Conservation (phyloP, 140 eudicot genomes). For the Anethum foeniculum region DNA sequence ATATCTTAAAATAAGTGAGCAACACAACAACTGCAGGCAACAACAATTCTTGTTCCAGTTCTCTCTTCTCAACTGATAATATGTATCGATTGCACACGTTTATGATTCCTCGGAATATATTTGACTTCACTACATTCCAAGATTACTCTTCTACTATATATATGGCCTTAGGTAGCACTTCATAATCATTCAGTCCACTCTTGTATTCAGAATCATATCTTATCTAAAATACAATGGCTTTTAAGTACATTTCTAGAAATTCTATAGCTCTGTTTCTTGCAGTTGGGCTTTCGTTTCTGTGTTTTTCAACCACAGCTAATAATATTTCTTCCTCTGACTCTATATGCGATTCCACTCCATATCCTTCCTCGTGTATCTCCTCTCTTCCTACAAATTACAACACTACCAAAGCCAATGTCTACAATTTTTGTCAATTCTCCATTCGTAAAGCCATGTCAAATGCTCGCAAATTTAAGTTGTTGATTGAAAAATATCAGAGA, state of each 20-base stretch:
- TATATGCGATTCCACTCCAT: slow-evolving; percentile 51
- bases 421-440: slow-evolving; percentile 56
- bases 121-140: not conserved
- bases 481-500: slow-evolving; percentile 41
- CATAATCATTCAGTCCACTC: not conserved
- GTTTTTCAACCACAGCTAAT: slow-evolving; percentile 14
- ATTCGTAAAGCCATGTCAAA: slow-evolving; percentile 50
- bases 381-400: slow-evolving; percentile 24
- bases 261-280: not conserved
- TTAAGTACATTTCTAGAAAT: not conserved
- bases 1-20: not conserved
- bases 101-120: not conserved
- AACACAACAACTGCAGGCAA: not conserved
- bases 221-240: slow-evolving; percentile 4
- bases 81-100: not conserved
- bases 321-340: slow-evolving; percentile 5
- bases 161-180: not conserved
- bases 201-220: not conserved
- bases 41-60: not conserved
- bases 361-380: slow-evolving; percentile 53
- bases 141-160: not conserved
- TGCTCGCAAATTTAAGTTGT: slow-evolving; percentile 35
- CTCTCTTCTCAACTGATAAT: not conserved
- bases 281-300: not conserved
- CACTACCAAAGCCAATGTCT: slow-evolving; percentile 41